phyloP scores from a whole-genome alignment of 2,329 filamentous ascomycete species.

The Diaporthe sp. region DNA sequence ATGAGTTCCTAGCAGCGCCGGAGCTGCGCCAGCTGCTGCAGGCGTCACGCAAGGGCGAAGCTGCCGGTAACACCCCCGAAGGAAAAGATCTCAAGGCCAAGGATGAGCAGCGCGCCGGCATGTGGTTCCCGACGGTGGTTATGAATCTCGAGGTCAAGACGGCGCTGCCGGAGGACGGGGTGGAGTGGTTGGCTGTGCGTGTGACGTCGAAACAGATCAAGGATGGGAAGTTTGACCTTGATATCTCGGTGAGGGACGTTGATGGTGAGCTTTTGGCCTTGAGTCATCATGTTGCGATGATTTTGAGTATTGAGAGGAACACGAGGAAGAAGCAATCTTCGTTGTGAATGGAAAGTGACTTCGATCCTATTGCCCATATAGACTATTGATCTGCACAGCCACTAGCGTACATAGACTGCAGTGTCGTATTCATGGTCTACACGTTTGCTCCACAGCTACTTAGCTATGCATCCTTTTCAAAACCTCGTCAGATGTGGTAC shows the following conservation, averaged over 20 bases:
- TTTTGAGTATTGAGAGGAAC: constrained; percentile 75
- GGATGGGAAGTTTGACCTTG: constrained; percentile 81
- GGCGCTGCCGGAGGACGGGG: constrained; percentile 73
- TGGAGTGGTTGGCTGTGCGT: constrained; percentile 79
- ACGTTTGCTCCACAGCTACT: too few relatives aligned
- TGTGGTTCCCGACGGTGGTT: constrained; percentile 83
- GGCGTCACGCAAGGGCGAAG: neutral
- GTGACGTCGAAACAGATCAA: constrained; percentile 74
- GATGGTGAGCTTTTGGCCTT: constrained; percentile 74
- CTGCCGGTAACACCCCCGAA: neutral
- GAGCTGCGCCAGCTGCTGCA: constrained; percentile 29
- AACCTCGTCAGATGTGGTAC: too few relatives aligned
- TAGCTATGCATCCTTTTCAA: too few relatives aligned
- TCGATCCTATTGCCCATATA: too few relatives aligned
- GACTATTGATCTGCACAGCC: too few relatives aligned
- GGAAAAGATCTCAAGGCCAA: neutral
- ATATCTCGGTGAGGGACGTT: constrained; percentile 76
- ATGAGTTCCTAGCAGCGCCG: constrained; percentile 17
- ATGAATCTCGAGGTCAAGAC: constrained; percentile 85
- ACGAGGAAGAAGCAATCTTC: constrained; percentile 41
- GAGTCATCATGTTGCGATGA: constrained; percentile 76
- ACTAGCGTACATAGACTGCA: too few relatives aligned
- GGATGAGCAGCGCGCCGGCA: constrained; percentile 1
- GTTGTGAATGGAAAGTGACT: neutral
- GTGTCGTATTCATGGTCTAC: too few relatives aligned